phyloP scores from a whole-genome alignment of 805 yeast genomes.

The Candida ortonii region DNA sequence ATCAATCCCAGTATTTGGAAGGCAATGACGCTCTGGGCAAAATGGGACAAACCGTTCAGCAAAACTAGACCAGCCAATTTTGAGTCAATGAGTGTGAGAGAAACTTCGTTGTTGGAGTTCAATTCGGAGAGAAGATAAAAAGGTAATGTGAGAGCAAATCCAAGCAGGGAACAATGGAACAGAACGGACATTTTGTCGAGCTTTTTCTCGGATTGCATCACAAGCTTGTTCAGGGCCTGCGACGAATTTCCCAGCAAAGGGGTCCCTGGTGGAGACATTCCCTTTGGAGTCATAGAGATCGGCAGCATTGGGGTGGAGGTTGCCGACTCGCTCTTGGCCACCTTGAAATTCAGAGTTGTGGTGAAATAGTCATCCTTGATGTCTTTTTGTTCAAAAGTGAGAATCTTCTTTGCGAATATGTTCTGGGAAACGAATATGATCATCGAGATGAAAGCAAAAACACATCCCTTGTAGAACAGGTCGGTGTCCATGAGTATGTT shows the following conservation, averaged over 20 bases:
- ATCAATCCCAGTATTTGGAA: conserved; percentile 71
- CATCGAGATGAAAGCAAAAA: conserved; percentile 55
- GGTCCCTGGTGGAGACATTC: conserved; percentile 25
- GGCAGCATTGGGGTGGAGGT: conserved; percentile 35
- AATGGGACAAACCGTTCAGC: conserved; percentile 69
- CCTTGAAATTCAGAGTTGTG: conserved; percentile 26
- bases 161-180: conserved; percentile 67
- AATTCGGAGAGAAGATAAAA: conserved; percentile 59
- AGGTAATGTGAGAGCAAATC: conserved; percentile 65
- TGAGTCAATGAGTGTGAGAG: conserved; percentile 29
- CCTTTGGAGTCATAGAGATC: conserved; percentile 28
- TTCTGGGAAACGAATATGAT: conserved; percentile 74
- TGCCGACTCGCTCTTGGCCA: conserved; percentile 33
- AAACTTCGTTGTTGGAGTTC: conserved; percentile 31
- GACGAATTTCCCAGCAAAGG: conserved; percentile 26
- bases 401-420: conserved; percentile 71
- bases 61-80: conserved; percentile 39
- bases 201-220: conserved; percentile 35
- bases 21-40: conserved; percentile 69
- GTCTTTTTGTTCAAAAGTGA: conserved; percentile 45
- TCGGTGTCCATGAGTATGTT: conserved; percentile 23
- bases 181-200: conserved; percentile 70
- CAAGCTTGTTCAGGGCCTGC: conserved; percentile 23
- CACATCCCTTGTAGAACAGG: conserved; percentile 39
- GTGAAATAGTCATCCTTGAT: conserved; percentile 27